These are phyloP conservation scores for Fraxinus greggii DNA, from an alignment of 305 asterid genomes.

Conservation along the genomic window DNA sequence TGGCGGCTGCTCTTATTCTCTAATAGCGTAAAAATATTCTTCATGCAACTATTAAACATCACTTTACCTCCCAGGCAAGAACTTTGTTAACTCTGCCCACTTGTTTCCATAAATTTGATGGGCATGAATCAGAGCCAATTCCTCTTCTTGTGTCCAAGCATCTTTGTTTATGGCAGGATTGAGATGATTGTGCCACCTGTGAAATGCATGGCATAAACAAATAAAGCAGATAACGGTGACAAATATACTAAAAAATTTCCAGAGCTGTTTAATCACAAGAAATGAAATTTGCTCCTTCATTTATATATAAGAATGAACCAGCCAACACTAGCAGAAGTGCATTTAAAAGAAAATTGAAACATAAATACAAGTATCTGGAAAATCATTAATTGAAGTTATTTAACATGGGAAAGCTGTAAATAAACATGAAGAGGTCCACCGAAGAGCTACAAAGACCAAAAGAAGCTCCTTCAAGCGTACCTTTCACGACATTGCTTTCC, in stretches of 20 bases:
- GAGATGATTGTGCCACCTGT: conserved; percentile 94
- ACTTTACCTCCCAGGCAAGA: conserved; percentile 90
- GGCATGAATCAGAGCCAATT: conserved; percentile 86
- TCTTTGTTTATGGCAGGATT: conserved; percentile 92
- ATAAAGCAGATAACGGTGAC: neutral
- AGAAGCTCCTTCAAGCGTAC: conserved; percentile 39
- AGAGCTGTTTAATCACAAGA: neutral
- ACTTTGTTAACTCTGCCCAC: conserved; percentile 98
- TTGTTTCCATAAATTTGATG: conserved; percentile 74
- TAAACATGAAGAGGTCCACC: neutral
- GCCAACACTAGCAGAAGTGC: neutral
- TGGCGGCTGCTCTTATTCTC: neutral
- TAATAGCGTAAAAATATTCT: neutral
- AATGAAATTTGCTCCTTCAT: neutral
- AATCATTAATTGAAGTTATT: neutral
- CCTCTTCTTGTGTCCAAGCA: conserved; percentile 99
- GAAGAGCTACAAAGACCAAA: neutral
- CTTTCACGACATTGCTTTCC: conserved; percentile 71
- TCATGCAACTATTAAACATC: neutral
- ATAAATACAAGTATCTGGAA: neutral
- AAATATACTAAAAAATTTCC: neutral
- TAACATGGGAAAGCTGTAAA: neutral
- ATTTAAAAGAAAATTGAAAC: neutral
- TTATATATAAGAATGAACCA: neutral
- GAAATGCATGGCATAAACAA: conserved; percentile 6